Percentiles rank a stretch among this genome's conserved stretches.
Conservation (phyloP, 163 green algal species). For the Chlorella variabilis region DNA sequence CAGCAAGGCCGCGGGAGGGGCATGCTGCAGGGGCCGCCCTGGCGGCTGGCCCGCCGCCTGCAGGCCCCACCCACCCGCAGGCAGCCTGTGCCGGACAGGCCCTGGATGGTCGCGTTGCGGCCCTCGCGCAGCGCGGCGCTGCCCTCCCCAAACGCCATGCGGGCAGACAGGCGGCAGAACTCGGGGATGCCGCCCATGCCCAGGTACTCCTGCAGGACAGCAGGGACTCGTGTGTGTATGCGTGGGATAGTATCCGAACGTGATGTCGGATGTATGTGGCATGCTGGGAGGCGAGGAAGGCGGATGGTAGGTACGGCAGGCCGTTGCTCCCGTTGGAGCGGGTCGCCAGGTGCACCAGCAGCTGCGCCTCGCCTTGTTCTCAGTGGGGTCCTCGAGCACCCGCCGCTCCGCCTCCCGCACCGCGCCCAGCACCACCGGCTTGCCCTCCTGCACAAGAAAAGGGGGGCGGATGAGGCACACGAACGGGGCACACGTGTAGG, state of each 20-base stretch:
- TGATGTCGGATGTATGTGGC: too few relatives aligned
- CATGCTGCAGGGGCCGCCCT: too few relatives aligned
- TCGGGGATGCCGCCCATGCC: conserved; percentile 31
- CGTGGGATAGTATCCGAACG: too few relatives aligned
- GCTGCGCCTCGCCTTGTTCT: conserved; percentile 79
- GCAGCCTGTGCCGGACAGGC: conserved; percentile 93
- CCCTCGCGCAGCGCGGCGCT: conserved; percentile 78
- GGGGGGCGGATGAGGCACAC: background rate
- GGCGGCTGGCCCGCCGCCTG: background rate
- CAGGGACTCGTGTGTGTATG: background rate
- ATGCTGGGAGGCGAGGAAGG: too few relatives aligned
- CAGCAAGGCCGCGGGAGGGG: too few relatives aligned
- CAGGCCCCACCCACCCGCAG: conserved; percentile 64
- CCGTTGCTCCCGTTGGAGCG: too few relatives aligned
- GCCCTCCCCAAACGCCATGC: conserved; percentile 83
- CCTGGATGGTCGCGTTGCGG: conserved; percentile 79
- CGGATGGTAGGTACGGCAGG: too few relatives aligned
- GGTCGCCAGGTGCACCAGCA: too few relatives aligned
- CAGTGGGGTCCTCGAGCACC: conserved; percentile 77
- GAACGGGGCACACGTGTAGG: too few relatives aligned
- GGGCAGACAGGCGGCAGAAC: conserved; percentile 18
- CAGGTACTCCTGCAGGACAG: conserved; percentile 37
- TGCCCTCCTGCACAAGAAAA: conserved; percentile 69
- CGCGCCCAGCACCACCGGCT: conserved; percentile 93
- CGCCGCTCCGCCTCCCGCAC: conserved; percentile 92